Evolutionary conservation across 768 basidiomycete genomes (phyloP).

Genomic region (Collybia sordida): DNA sequence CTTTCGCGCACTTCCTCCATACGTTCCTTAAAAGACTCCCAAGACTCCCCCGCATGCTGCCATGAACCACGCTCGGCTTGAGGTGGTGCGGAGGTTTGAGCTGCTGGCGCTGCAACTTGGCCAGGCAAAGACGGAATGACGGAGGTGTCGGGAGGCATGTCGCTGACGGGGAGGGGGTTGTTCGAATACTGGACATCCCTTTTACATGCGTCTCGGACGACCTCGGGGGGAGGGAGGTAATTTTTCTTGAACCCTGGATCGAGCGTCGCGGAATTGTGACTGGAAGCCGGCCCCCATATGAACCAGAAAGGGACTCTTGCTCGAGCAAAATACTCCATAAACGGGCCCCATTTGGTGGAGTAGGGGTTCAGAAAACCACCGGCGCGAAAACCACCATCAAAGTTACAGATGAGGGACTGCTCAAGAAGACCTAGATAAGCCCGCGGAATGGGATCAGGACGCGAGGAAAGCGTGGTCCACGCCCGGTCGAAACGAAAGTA

Average conservation of each 20-base stretch:
- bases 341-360: not conserved
- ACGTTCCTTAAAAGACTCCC: no score
- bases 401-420: not conserved
- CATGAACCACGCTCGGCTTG: no score
- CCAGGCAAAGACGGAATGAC: no score
- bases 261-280: not conserved
- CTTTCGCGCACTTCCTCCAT: no score
- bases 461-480: no score
- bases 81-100: no score
- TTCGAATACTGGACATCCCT: not conserved
- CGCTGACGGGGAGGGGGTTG: not conserved
- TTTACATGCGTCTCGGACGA: not conserved
- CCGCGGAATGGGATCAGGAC: no score
- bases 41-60: no score
- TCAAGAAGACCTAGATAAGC: no score
- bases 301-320: not conserved
- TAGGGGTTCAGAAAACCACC: not conserved
- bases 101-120: no score
- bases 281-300: not conserved
- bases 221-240: not conserved
- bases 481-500: no score
- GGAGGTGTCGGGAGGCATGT: no score
- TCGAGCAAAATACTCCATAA: not conserved
- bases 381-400: not conserved
- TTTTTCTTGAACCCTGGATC: not conserved